Evolutionary conservation across 768 basidiomycete species (phyloP), one percentile per base, ranked within the genome.

Genomic region (Suillus decipiens): DNA sequence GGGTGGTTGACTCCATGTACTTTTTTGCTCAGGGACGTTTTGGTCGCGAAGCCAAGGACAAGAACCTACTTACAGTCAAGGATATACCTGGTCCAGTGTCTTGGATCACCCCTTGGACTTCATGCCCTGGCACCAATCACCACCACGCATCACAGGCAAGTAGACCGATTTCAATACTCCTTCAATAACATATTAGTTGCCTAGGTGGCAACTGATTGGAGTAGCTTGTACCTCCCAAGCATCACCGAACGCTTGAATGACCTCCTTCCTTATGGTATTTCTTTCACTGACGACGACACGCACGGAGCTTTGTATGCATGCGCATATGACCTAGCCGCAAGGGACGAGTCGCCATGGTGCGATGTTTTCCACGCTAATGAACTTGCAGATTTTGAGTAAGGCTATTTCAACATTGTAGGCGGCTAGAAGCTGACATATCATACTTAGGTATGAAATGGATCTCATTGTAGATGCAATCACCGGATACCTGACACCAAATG

Each of bases 251-350:
- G 75, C 34, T 73, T 80, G 24, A 75, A 76, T 59, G 68, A 66
- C 39, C 65, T 76, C 43, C 61, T 81, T 28, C 76, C 76, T 31
- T 17, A 28, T 3, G 74, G 69, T 7, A 64, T 79, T 14, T 66
- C 72, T 56, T 62, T 81, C 19, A 73, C 74, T 33, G 63, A 70
- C n/a, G 64, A 72, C 58, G 72, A 80, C 64, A 70, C 73, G 15
- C 74, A 78, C 59, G 80, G 79, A 34, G 78, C 79, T 51, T 67
- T 82, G 24, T 81, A 78, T 65, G 79, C 77, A 17, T 79, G 78
- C 54, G 78, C 79, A 43, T 81, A 77, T 59, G 79, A 80, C 66
- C 70, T 78, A 43, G 80, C 79, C 9, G 72, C 75, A 22, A 68
- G 68, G 54, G 71, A 71, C 31, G 64, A 61, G 39, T 79, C 81